Evolutionary conservation across 148 eudicot genomes (phyloP), one percentile per base, ranked within the genome.

Genomic region (Hydrangea macrophylla): DNA sequence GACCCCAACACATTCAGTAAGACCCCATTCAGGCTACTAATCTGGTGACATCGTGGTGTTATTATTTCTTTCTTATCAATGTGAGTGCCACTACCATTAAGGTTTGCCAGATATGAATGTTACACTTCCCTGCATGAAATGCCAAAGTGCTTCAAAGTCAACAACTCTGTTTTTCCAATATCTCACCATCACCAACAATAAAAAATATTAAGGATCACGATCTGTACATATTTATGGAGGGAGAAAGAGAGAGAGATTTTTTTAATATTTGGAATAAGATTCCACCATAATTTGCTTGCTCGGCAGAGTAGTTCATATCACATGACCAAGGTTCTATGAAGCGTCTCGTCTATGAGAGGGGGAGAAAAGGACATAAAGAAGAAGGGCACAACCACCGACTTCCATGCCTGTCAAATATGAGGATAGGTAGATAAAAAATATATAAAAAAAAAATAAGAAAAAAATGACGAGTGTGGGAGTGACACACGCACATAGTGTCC

Each of bases 101-200:
- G 18, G 28, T 6, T 64, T 39, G 9, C 68, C 42, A 6, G 13
- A 65, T 27, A 65, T 50, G 42, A 51, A 51, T 23, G 31, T 1
- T 6, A 55, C n/a, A 28, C 26, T 55, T 67, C 36, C 32, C 55
- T 67, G 48, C 33, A 37, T 6, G 35, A 67, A 39, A n/a, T n/a
- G n/a, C n/a, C 18, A 55, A 67, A 55, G 37, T 42, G 24, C 24
- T 35, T 17, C 12, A 57, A 53, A 67, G 60, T 55, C 4, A 50
- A 54, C 18, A 33, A 53, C 17, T 53, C 32, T 22, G 12, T 24
- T 23, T 67, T 35, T 11, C 17, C 24, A 67, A 42, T 51, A 35
- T 9, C 58, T 12, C 28, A 5, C 8, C 8, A 9, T 51, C 32
- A 26, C 11, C 31, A 26, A 30, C 50, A n/a, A 7, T 30, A 27